Conservation (phyloP, 768 basidiomycete species). For the Strobilomyces echinocephalus region DNA sequence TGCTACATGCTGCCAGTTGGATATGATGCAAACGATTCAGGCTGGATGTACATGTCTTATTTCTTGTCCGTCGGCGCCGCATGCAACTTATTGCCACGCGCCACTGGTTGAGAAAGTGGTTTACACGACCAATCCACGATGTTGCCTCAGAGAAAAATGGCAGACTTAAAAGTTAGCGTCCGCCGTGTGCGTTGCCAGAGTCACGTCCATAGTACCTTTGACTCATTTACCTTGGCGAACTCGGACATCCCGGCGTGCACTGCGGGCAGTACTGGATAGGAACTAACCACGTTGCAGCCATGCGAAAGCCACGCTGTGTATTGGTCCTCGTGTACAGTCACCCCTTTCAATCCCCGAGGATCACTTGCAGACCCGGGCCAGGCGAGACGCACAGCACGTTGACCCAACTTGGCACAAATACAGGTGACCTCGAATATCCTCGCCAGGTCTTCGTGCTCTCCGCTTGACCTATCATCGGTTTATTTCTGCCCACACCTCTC, state of each 20-base stretch:
- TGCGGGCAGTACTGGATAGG: slow-evolving; percentile 9
- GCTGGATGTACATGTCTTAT: background rate
- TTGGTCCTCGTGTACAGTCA: slow-evolving; percentile 13
- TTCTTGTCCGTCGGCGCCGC: too few species aligned
- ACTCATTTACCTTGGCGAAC: too few species aligned
- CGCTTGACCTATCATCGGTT: slow-evolving; percentile 2
- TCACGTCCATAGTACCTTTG: too few species aligned
- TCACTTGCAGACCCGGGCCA: slow-evolving; percentile 2
- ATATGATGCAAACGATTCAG: background rate
- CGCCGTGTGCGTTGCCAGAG: too few species aligned
- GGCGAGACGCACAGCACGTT: slow-evolving; percentile 9
- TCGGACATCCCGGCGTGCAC: too few species aligned
- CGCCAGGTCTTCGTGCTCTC: background rate
- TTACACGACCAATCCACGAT: too few species aligned
- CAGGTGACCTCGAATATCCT: background rate
- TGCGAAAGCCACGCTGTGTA: background rate
- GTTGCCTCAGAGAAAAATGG: too few species aligned
- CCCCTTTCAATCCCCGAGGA: slow-evolving; percentile 20
- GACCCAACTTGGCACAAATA: slow-evolving; percentile 19
- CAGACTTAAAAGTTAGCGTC: background rate
- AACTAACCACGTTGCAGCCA: slow-evolving; percentile 12
- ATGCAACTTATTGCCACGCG: too few species aligned
- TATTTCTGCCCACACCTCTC: background rate
- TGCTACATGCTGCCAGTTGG: background rate
- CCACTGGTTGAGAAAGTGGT: too few species aligned